Conservation (phyloP, 2,329 filamentous ascomycete species). For the Calonectria pteridis region DNA sequence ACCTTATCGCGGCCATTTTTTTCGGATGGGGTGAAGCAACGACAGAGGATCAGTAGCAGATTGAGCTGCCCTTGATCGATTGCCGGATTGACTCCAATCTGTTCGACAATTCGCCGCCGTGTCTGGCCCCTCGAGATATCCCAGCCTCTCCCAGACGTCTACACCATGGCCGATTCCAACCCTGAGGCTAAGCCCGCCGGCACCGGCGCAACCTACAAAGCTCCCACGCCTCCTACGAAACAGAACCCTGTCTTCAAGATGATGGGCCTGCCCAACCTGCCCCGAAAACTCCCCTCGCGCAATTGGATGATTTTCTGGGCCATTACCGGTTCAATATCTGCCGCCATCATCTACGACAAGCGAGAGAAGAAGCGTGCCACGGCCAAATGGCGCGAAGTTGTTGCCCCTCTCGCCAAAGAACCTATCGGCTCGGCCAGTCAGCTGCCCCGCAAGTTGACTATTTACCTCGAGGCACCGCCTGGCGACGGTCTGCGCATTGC, state of each 20-base stretch:
- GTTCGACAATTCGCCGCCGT: neutral
- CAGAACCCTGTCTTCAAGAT: conserved; percentile 80
- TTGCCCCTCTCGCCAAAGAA: conserved; percentile 86
- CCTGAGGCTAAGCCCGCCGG: conserved; percentile 43
- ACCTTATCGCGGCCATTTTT: conserved; percentile 41
- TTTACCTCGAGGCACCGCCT: conserved; percentile 88
- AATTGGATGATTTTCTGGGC: conserved; percentile 98
- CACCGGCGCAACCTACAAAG: conserved; percentile 43
- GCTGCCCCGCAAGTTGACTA: conserved; percentile 85
- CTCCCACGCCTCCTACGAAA: conserved; percentile 57
- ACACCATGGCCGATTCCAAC: conserved; percentile 42
- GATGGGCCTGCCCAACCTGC: conserved; percentile 88
- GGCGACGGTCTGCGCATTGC: conserved; percentile 85
- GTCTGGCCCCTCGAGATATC: neutral
- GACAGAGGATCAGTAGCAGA: conserved; percentile 27
- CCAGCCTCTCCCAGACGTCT: neutral
- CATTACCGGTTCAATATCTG: conserved; percentile 81
- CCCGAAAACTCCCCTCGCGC: conserved; percentile 87
- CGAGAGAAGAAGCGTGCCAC: conserved; percentile 89
- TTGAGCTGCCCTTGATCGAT: conserved; percentile 25
- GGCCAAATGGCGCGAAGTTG: conserved; percentile 86
- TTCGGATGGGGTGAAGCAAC: conserved; percentile 29
- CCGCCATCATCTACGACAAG: conserved; percentile 90
- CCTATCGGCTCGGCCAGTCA: conserved; percentile 75
- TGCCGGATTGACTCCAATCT: conserved; percentile 12